phyloP scores from a whole-genome alignment of 2,329 filamentous ascomycete species.

The Scedosporium dehoogii region DNA sequence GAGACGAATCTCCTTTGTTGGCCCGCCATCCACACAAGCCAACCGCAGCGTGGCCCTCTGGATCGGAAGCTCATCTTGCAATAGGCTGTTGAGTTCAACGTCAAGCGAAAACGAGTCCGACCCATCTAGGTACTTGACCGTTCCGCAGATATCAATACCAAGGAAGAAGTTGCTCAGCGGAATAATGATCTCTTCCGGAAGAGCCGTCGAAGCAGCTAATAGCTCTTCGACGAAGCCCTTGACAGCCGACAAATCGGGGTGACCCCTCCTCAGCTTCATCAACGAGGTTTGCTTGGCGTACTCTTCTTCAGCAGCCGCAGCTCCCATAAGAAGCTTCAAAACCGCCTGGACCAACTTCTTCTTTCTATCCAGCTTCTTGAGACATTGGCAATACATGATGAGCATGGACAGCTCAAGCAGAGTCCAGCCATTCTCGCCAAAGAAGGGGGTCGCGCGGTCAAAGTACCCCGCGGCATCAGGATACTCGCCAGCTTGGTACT shows the following conservation, averaged over 20 bases:
- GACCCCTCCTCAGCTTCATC: constrained; percentile 10
- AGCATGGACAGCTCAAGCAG: constrained; percentile 74
- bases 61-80: constrained; percentile 60
- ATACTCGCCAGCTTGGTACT: constrained; percentile 68
- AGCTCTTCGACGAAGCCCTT: constrained; percentile 38
- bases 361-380: constrained; percentile 64
- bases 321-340: constrained; percentile 63
- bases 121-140: constrained; percentile 58
- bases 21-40: constrained; percentile 41
- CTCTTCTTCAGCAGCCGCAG: constrained; percentile 44
- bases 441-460: constrained; percentile 66
- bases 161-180: constrained; percentile 67
- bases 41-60: constrained; percentile 57
- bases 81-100: constrained; percentile 59
- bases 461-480: constrained; percentile 67
- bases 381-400: constrained; percentile 73
- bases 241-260: constrained; percentile 26
- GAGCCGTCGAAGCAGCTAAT: constrained; percentile 30
- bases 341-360: constrained; percentile 73
- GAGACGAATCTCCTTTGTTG: constrained; percentile 58
- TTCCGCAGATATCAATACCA: constrained; percentile 55
- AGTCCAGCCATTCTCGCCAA: constrained; percentile 69
- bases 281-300: constrained; percentile 27
- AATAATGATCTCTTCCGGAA: constrained; percentile 52
- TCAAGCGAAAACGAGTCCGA: constrained; percentile 67